Evolutionary conservation across 495 filamentous ascomycete species (phyloP), one percentile per base, ranked within the genome.

Genomic region (Thermochaetoides thermophila): DNA sequence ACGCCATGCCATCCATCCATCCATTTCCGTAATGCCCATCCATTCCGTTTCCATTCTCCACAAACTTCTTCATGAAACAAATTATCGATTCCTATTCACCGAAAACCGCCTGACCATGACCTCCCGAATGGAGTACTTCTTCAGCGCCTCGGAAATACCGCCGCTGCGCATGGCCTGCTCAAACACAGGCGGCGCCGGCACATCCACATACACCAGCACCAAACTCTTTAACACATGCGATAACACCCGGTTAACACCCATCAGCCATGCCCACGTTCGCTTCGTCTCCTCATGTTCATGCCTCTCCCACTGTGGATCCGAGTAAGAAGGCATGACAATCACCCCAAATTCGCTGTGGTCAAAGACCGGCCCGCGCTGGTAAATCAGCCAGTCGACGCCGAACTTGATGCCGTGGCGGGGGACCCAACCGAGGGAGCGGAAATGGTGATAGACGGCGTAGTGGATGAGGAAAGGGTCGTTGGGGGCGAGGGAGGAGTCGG

Each of bases 371-470:
- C 89, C 89, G n/a, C 85, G 78, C 37, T 85, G 74, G 59, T 99
- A 99, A 16, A 99, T 68, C 15, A 99, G 64, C 58, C 78, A 93
- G 55, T 99, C 91, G 17, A 82, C 79, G 34, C 77, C 81, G 48
- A 99, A 99, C 54, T 99, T 99, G 44, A 93, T 73, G 25, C 91
- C 89, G 16, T 81, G 73, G 12, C 91, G 79, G 1, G 87, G 74
- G n/a, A 94, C 82, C 89, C 89, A 99, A 29, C 89, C 89, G 0
- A 96, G 68, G 5, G 85, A 91, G 16, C 89, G 82, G 59, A 89
- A 99, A 54, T 99, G 89, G 47, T 99, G 89, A 48, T 94, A 99
- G 10, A 79, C 81, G 19, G 73, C 71, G 49, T 96, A 99, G 21
- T 78, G 74, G 15, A 89, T 49, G 27, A 94, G 61, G 56, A 99